Evolutionary conservation across 495 filamentous ascomycete species (phyloP).

Genomic region (Neurospora sp.): DNA sequence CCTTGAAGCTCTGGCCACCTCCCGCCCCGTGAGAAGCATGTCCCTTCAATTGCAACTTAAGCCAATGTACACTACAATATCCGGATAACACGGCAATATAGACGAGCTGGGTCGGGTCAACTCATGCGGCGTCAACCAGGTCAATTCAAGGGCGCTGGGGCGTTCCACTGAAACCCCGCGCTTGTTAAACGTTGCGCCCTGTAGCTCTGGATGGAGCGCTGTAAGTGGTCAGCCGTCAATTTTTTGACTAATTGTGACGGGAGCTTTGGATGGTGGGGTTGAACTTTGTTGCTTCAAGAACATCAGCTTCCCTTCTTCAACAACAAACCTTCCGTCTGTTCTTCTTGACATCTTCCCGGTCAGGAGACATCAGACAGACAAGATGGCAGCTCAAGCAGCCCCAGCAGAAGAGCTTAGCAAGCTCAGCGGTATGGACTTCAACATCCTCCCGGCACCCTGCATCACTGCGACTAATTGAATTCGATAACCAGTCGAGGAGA

Average conservation of each 20-base stretch:
- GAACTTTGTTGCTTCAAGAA: neutral
- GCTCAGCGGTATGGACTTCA: conserved; percentile 28
- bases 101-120: neutral
- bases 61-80: neutral
- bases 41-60: neutral
- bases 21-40: neutral
- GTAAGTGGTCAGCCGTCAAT: neutral
- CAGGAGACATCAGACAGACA: neutral
- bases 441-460: neutral
- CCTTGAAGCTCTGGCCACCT: neutral
- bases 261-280: neutral
- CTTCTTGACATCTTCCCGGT: neutral
- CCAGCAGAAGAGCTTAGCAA: conserved; percentile 32
- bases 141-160: neutral
- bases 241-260: neutral
- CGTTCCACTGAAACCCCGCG: neutral
- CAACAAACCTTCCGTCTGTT: neutral
- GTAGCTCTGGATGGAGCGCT: neutral
- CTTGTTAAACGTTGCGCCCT: neutral
- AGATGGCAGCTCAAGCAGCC: conserved; percentile 34
- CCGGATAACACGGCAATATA: neutral
- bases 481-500: conserved; percentile 22
- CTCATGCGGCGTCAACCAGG: neutral
- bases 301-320: neutral
- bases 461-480: conserved; percentile 3